Evolutionary conservation across 1,284 basidiomycete genomes (phyloP), one percentile per base, ranked within the genome.

Genomic region (Polyporus tsugae): DNA sequence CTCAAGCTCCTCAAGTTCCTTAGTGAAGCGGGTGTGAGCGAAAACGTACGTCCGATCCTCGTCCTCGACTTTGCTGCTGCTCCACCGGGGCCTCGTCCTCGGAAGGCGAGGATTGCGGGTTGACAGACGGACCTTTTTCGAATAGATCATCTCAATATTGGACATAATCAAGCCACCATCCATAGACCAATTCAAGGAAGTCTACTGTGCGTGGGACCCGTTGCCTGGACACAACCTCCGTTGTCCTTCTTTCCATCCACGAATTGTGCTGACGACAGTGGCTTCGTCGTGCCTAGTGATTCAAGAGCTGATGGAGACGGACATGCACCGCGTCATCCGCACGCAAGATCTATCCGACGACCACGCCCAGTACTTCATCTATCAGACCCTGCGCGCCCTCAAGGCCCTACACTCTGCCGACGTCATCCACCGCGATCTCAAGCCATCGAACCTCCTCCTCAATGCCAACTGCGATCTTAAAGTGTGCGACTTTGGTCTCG

Each of bases 381-480:
- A 90, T 95, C 70, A 96, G 79, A 97, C 95, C 0, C 88, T 98
- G 19, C 91, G 97, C 57, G 97, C 95, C 0, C 87, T 99, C 78
- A 98, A 98, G 80, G 96, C 96, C 0, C 84, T 98, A 4, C 96
- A 98, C 78, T 95, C 93, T 0, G 96, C 97, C 29, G 95, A 96
- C 79, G 95, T 98, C 73, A 93, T 98, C 74, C 96, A 98, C 79
- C 92, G 97, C 68, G 96, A 98, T 80, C 89, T 98, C 73, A 98
- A 98, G 81, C 96, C 96, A 0, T 96, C 95, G 41, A 98, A 98
- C 76, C 85, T 98, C 9, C 88, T 98, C n/a, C 86, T 98, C 65
- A 98, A 98, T 76, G 95, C 95, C 71, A 97, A 98, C 80, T 98
- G 97, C 77, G 97, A 98, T 78, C 89, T 98, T 73, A 98, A 98